phyloP scores from a whole-genome alignment of 306 rosid genomes.

The Gynostemma pentaphyllum region DNA sequence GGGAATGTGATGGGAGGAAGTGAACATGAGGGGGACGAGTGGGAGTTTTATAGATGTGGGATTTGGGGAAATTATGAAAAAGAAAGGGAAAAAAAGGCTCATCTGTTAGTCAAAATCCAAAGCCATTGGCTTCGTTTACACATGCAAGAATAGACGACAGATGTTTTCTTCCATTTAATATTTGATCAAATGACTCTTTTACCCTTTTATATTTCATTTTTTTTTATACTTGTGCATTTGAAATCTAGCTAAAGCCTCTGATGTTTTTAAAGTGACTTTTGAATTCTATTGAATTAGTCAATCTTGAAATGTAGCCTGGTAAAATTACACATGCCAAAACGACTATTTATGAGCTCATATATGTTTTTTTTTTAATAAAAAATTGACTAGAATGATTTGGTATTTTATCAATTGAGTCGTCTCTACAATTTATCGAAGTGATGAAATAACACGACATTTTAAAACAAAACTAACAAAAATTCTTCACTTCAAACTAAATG shows the following conservation, averaged over 20 bases:
- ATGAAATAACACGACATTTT: too few relatives aligned
- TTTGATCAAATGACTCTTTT: background rate
- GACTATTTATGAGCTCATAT: too few relatives aligned
- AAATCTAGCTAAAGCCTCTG: background rate
- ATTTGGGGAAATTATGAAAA: background rate
- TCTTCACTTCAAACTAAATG: background rate
- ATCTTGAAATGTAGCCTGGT: too few relatives aligned
- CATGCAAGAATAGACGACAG: conserved; percentile 42
- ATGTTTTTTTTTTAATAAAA: too few relatives aligned
- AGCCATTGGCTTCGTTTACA: conserved; percentile 16
- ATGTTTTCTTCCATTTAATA: conserved; percentile 13
- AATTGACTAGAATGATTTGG: too few relatives aligned
- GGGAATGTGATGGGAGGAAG: conserved; percentile 1
- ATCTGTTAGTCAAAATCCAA: conserved; percentile 13
- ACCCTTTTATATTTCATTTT: background rate
- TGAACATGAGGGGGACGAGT: conserved; percentile 13
- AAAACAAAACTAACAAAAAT: too few relatives aligned
- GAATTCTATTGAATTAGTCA: background rate
- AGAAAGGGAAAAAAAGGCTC: conserved; percentile 14
- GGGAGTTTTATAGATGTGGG: conserved; percentile 39
- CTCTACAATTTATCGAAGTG: too few relatives aligned
- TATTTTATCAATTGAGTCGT: too few relatives aligned
- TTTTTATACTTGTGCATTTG: background rate
- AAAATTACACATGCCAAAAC: too few relatives aligned
- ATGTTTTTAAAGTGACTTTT: background rate